Base-by-base conservation (phyloP, 2,329 filamentous ascomycete genomes). In the Fusarium oxysporum region DNA sequence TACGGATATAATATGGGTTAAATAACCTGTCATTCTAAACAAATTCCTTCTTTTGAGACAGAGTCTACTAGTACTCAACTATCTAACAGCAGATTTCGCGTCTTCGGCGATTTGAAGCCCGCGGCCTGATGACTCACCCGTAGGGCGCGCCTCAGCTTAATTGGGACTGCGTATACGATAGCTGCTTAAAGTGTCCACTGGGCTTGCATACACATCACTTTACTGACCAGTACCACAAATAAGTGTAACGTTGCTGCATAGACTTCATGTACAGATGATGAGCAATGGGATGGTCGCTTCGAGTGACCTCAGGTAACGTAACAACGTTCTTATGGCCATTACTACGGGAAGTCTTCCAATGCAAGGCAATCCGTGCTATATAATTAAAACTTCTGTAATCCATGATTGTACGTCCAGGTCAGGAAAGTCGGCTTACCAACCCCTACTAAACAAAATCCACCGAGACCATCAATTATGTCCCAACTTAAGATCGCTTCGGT, bases 41-140 rank as follows among this genome's bases (percentile, higher is more conserved):
- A 3, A 1, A 13, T n/a, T 10, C 0, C 14, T 9, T 6, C 13
- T 40, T 9, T n/a, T 4, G 19, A 19, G 10, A 17, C 10, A 5
- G 5, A 17, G 14, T 6, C 3, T 3, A 11, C 19, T 30, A 30
- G 19, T 16, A 3, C 19, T 0, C 4, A 10, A 3, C 11, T 25
- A 7, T 25, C n/a, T 3, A 7, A 23, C n/a, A 19, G 11, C 12
- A 8, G 12, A 14, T 25, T 25, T 35, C 16, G 32, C 5, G n/a
- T 25, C 12, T 16, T 28, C 9, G 6, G 17, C 32, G 11, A 2
- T 25, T 21, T 21, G 17, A 28, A 33, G 9, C 4, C 5, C 5
- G 9, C 16, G 2, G 16, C 23, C 21, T 6, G 23, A 53, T 53
- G 50, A 37, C 13, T 53, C 50, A 53, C 23, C 6, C 19, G 17